These are phyloP conservation scores for Trametes cubensis DNA, from an alignment of 768 basidiomycete species.

Conservation along the genomic window DNA sequence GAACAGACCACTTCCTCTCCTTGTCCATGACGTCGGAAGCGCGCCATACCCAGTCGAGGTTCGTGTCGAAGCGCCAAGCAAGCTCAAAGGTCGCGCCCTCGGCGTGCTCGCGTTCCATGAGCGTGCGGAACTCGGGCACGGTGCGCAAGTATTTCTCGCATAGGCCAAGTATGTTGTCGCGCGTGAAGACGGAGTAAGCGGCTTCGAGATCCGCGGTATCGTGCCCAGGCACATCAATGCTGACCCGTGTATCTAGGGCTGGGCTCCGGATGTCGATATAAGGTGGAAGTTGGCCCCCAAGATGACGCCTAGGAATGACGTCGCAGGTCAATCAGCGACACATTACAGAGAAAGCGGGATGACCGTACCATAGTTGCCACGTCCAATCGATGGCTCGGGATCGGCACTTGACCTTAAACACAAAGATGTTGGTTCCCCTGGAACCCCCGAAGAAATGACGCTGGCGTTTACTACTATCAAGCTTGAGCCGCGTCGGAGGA, in stretches of 20 bases:
- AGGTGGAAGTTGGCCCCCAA: conserved; percentile 73
- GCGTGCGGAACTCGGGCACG: conserved; percentile 61
- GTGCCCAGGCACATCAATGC: conserved; percentile 64
- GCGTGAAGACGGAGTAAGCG: conserved; percentile 55
- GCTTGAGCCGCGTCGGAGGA: conserved; percentile 51
- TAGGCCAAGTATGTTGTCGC: conserved; percentile 61
- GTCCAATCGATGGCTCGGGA: conserved; percentile 86
- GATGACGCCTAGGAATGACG: conserved; percentile 53
- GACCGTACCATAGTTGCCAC: conserved; percentile 76
- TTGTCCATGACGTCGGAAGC: conserved; percentile 66
- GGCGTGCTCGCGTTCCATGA: conserved; percentile 56
- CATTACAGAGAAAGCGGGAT: background rate
- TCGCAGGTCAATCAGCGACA: background rate
- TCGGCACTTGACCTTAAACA: conserved; percentile 81
- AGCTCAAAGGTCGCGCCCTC: conserved; percentile 67
- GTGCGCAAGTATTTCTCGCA: conserved; percentile 59
- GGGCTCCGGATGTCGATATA: conserved; percentile 75
- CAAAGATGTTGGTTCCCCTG: conserved; percentile 81
- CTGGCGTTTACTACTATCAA: conserved; percentile 46
- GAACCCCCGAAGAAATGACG: conserved; percentile 52
- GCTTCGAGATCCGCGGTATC: conserved; percentile 43
- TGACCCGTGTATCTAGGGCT: conserved; percentile 63
- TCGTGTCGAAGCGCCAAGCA: conserved; percentile 74
- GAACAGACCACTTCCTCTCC: conserved; percentile 66
- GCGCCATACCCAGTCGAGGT: conserved; percentile 87